Base-by-base conservation (phyloP, 2,329 filamentous ascomycete species). In the Trichoderma hamatum region DNA sequence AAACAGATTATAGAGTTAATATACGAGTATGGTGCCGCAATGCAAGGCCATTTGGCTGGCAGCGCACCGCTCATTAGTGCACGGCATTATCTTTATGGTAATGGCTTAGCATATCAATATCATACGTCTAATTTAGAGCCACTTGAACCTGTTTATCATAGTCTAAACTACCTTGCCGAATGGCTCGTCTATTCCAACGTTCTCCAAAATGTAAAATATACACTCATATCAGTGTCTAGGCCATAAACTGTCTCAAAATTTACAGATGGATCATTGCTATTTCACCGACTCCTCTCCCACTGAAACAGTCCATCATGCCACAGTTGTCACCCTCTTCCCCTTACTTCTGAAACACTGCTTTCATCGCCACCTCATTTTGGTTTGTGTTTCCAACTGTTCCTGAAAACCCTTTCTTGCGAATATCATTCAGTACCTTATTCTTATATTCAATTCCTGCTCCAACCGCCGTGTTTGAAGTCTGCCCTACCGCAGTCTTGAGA, bases 361-460 rank as follows among this genome's bases (percentile, higher is more conserved):
- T 64, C 49, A 64, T 64, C 14, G 61, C 30, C 16, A 64, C 61
- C 24, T 39, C 51, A 32, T 64, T 32, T 28, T 64, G 49, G 10
- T 64, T 28, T 5, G 51, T 49, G 24, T 64, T 64, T 39, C 61
- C 61, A n/a, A 64, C 16, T 10, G 61, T 64, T 10, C 61, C 49
- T n/a, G 5, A 49, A 34, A 64, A 64, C 3, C 61, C 61, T 16
- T 54, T 64, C 3, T 54, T 21, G 10, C 24, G 32, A 39, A 64
- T n/a, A 9, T 6, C 46, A 21, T 9, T 21, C 32, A 64, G 26
- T 3, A 28, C 21, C 28, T 49, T 32, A 4, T 54, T 24, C 1
- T 21, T 54, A 1, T 39, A 36, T 11, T 16, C 2, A 64, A 64
- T 26, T 21, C 46, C 61, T 16, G 49, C 39, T n/a, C 39, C 39